Evolutionary conservation across 768 basidiomycete genomes (phyloP).

Genomic region (Leucosporidium scottii): DNA sequence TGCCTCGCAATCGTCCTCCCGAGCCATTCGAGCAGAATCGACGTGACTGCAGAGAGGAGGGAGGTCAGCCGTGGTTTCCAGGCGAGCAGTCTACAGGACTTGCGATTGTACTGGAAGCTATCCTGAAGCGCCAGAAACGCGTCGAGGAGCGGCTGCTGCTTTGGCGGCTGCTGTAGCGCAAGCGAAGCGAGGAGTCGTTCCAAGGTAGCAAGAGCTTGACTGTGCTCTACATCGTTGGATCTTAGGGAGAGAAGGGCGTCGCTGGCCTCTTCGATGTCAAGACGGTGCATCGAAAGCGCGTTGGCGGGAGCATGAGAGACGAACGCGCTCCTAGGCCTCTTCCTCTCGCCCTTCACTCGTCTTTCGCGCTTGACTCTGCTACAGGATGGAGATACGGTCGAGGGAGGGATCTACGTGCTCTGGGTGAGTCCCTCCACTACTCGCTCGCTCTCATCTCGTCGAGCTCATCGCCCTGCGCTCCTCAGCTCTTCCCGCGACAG

Average conservation of each 20-base stretch:
- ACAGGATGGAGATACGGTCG: too few relatives aligned
- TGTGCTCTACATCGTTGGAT: not conserved
- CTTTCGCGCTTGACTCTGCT: too few relatives aligned
- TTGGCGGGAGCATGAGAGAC: too few relatives aligned
- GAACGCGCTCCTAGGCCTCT: too few relatives aligned
- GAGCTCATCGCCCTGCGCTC: too few relatives aligned
- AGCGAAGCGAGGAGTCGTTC: constrained; percentile 12
- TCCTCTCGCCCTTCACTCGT: too few relatives aligned
- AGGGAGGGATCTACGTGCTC: too few relatives aligned
- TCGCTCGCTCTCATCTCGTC: too few relatives aligned
- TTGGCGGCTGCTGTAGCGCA: constrained; percentile 6
- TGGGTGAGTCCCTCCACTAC: too few relatives aligned
- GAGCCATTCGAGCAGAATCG: constrained; percentile 23
- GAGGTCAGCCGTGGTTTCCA: not conserved
- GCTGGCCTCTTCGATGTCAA: not conserved
- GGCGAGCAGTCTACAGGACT: not conserved
- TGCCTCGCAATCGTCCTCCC: constrained; percentile 7
- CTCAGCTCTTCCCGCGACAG: constrained; percentile 2
- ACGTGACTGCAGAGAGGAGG: constrained; percentile 1
- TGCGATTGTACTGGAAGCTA: constrained; percentile 12
- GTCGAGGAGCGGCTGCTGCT: constrained; percentile 7
- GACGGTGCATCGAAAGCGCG: too few relatives aligned
- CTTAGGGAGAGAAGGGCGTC: constrained; percentile 11
- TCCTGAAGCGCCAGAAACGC: constrained; percentile 21
- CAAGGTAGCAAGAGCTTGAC: constrained; percentile 8